A percentile compares a stretch with the other conserved stretches of the same genome.
phyloP scores from a whole-genome alignment of 2,329 filamentous ascomycete species.

The Falciphora oryzae region DNA sequence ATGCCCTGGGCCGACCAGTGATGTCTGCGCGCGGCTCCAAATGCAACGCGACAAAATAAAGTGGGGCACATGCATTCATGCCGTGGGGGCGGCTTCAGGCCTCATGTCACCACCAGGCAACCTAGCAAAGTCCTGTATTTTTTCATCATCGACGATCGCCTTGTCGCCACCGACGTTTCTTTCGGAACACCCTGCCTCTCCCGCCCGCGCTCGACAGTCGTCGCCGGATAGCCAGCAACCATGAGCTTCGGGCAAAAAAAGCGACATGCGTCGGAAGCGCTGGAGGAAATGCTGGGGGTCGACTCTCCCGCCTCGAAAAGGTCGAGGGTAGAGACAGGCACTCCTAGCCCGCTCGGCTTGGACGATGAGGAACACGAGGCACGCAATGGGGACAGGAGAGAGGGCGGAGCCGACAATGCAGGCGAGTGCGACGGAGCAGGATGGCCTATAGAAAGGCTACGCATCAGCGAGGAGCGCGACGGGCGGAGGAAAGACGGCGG shows the following conservation, averaged over 20 bases:
- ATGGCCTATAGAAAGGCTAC: neutral
- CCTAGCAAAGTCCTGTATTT: neutral
- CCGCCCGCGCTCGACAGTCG: neutral
- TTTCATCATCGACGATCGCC: neutral
- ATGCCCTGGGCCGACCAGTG: neutral
- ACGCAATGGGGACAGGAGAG: slow-evolving; percentile 1
- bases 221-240: neutral
- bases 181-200: neutral
- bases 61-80: neutral
- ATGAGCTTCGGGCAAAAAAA: neutral
- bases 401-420: slow-evolving; percentile 24
- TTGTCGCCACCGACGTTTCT: neutral
- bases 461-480: neutral
- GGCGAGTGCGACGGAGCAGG: slow-evolving; percentile 13
- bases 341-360: neutral
- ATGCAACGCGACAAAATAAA: neutral
- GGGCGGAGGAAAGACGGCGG: slow-evolving; percentile 12
- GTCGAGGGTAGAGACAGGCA: slow-evolving; percentile 40
- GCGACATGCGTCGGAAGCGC: slow-evolving; percentile 47
- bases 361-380: neutral
- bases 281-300: slow-evolving; percentile 49
- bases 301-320: slow-evolving; percentile 56
- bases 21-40: neutral
- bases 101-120: neutral
- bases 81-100: no score